Percentiles rank a stretch among this genome's conserved stretches.
Conservation (phyloP, 164 flowering plant species). For the Macadamia tetraphylla region DNA sequence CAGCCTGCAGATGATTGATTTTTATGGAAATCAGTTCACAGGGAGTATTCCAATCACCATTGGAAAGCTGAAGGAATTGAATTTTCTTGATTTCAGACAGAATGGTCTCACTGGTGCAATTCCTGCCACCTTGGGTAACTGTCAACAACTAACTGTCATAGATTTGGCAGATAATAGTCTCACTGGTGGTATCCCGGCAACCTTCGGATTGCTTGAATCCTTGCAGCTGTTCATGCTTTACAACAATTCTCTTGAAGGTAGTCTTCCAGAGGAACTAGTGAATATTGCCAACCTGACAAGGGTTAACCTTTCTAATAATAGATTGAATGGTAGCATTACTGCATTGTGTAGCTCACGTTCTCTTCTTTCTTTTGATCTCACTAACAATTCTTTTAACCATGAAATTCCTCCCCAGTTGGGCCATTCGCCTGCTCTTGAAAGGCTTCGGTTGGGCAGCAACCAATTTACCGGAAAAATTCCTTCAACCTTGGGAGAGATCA, state of each 20-base stretch:
- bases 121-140: constrained; percentile 71
- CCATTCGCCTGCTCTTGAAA: constrained; percentile 56
- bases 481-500: constrained; percentile 46
- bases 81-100: constrained; percentile 70
- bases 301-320: constrained; percentile 76
- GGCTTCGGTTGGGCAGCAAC: constrained; percentile 72
- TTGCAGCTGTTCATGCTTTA: constrained; percentile 79
- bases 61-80: constrained; percentile 64
- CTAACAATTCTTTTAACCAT: constrained; percentile 53
- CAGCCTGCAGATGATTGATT: constrained; percentile 67
- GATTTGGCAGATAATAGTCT: constrained; percentile 89
- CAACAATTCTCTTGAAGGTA: constrained; percentile 90
- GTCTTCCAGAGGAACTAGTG: constrained; percentile 49
- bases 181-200: constrained; percentile 58
- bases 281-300: constrained; percentile 63
- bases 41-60: constrained; percentile 69
- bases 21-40: constrained; percentile 66
- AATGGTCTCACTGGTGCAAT: constrained; percentile 70
- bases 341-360: constrained; percentile 53
- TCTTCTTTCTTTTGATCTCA: constrained; percentile 83
- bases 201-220: constrained; percentile 47
- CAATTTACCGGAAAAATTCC: constrained; percentile 64
- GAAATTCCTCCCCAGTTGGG: constrained; percentile 73
- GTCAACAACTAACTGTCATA: constrained; percentile 48
- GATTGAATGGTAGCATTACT: constrained; percentile 67